phyloP scores from a whole-genome alignment of 2,329 filamentous ascomycete genomes.

The Fusarium sp. region DNA sequence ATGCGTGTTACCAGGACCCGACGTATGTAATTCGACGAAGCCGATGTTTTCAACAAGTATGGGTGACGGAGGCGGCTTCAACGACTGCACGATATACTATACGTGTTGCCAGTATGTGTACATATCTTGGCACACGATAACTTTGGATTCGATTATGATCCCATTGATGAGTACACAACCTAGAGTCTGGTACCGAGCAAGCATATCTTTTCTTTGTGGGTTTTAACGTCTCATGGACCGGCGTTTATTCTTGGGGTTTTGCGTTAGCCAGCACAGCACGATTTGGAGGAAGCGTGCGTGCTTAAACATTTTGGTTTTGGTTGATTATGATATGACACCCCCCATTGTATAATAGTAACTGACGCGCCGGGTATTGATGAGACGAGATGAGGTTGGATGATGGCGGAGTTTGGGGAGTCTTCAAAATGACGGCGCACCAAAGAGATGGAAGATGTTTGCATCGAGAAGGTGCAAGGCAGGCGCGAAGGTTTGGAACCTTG shows the following conservation, averaged over 20 bases:
- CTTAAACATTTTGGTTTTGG: conserved; percentile 26
- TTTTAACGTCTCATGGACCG: conserved; percentile 35
- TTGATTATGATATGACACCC: conserved; percentile 36
- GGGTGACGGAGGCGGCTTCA: conserved; percentile 15
- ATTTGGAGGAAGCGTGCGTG: conserved; percentile 8
- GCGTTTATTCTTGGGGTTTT: conserved; percentile 40
- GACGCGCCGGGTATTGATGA: conserved; percentile 4
- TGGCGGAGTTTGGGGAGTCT: conserved; percentile 26
- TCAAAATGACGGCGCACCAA: conserved; percentile 19
- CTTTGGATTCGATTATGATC: conserved; percentile 18
- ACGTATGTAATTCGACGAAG: conserved; percentile 20
- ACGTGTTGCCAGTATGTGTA: conserved; percentile 9
- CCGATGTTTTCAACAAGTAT: conserved; percentile 23
- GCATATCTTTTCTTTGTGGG: conserved; percentile 29
- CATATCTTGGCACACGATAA: conserved; percentile 2
- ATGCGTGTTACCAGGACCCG: not conserved
- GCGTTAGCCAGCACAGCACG: conserved; percentile 7
- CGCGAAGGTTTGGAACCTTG: not conserved
- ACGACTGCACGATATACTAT: conserved; percentile 32
- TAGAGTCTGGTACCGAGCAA: conserved; percentile 39
- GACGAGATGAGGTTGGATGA: conserved; percentile 8
- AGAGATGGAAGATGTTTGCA: conserved; percentile 1
- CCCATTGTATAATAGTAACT: conserved; percentile 38
- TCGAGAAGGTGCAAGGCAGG: conserved; percentile 18
- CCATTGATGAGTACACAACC: conserved; percentile 34